Evolutionary conservation across 495 filamentous ascomycete genomes (phyloP).

Genomic region (Darksidea phi): DNA sequence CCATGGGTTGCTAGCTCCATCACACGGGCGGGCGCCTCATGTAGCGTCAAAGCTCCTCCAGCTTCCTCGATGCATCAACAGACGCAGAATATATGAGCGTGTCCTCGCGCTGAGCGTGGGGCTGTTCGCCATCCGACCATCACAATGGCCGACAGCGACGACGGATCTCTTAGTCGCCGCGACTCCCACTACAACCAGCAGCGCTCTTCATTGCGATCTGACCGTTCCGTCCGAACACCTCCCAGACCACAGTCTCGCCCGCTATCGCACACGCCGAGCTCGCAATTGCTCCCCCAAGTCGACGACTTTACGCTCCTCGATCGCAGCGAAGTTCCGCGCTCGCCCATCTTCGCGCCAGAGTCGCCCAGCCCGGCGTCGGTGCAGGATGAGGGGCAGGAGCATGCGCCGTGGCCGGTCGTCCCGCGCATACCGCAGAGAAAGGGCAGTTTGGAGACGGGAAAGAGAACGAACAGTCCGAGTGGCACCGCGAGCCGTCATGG

Average conservation of each 20-base stretch:
- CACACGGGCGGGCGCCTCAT: conserved; percentile 10
- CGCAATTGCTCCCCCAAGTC: conserved; percentile 10
- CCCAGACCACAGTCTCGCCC: neutral
- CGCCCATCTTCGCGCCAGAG: neutral
- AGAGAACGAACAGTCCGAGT: neutral
- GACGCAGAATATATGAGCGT: neutral
- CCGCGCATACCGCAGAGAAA: conserved; percentile 11
- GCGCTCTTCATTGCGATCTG: conserved; percentile 32
- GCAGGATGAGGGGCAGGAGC: no score
- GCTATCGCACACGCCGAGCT: conserved; percentile 15
- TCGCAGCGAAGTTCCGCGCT: neutral
- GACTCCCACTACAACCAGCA: conserved; percentile 34
- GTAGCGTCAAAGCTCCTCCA: neutral
- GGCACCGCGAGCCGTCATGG: neutral
- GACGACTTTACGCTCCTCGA: conserved; percentile 22
- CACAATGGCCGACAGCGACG: conserved; percentile 26
- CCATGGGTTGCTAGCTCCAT: conserved; percentile 3
- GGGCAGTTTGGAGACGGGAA: conserved; percentile 3
- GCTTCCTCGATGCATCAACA: neutral
- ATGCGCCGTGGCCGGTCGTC: no score
- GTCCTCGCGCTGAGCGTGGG: no score
- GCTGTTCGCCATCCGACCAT: no score
- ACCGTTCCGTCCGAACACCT: conserved; percentile 12
- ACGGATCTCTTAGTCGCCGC: conserved; percentile 19
- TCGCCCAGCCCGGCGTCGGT: no score